Evolutionary conservation across 2,329 filamentous ascomycete genomes (phyloP).

Genomic region (Epichloe scottii): DNA sequence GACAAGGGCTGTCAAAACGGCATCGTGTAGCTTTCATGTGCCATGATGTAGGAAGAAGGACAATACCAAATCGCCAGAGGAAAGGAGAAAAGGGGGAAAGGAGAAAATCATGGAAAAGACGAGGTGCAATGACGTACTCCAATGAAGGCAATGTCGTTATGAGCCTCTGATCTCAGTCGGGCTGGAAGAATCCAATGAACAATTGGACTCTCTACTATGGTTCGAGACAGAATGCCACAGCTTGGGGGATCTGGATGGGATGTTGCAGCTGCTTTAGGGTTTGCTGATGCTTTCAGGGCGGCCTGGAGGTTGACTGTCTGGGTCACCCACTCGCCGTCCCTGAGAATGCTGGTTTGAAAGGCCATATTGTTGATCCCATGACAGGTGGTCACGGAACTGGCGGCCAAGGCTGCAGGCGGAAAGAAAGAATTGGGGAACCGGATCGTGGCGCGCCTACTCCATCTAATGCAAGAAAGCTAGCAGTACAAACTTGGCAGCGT

Average conservation of each 20-base stretch:
- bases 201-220: constrained; percentile 62
- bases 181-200: constrained; percentile 68
- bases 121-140: constrained; percentile 42
- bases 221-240: constrained; percentile 66
- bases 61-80: background rate
- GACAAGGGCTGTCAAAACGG: background rate
- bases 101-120: background rate
- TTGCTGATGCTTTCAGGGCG: constrained; percentile 26
- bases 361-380: constrained; percentile 22
- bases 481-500: background rate
- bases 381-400: background rate
- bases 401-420: background rate
- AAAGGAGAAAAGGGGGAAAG: background rate
- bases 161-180: constrained; percentile 53
- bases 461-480: background rate
- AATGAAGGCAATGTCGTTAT: constrained; percentile 79
- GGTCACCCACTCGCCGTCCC: constrained; percentile 45
- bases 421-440: background rate
- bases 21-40: background rate
- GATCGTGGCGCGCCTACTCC: background rate
- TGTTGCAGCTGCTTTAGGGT: constrained; percentile 18
- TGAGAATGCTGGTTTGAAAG: constrained; percentile 41
- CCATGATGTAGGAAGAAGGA: background rate
- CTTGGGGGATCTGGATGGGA: constrained; percentile 31
- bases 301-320: constrained; percentile 33